phyloP scores from a whole-genome alignment of 2,329 filamentous ascomycete genomes.

The Biscogniauxia mediterranea region DNA sequence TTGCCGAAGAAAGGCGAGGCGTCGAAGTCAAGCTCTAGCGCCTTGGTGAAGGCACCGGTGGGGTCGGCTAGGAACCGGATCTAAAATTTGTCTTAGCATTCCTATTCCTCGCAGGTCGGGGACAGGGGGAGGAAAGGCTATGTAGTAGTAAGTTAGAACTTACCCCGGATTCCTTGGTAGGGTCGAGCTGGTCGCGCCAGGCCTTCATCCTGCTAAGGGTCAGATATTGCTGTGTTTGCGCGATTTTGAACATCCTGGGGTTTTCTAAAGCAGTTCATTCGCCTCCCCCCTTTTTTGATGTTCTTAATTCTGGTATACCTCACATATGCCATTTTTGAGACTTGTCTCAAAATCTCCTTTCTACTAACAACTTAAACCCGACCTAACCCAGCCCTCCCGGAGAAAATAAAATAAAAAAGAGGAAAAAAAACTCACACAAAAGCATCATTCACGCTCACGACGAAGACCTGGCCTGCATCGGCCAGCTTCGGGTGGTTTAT shows the following conservation, averaged over 20 bases:
- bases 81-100: conserved; percentile 39
- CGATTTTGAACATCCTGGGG: background rate
- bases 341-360: too few species aligned
- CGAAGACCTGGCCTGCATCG: conserved; percentile 79
- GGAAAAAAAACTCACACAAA: conserved; percentile 69
- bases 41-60: conserved; percentile 74
- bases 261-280: conserved; percentile 3
- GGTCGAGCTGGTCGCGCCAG: conserved; percentile 78
- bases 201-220: conserved; percentile 75
- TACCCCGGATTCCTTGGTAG: conserved; percentile 71
- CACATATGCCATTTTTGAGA: background rate
- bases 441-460: conserved; percentile 89
- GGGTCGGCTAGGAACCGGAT: conserved; percentile 89
- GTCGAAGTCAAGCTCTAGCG: conserved; percentile 81
- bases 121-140: background rate
- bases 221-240: background rate
- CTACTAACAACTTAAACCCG: too few species aligned
- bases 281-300: background rate
- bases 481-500: conserved; percentile 77
- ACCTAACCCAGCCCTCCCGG: too few species aligned
- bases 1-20: conserved; percentile 77
- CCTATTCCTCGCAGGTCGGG: too few species aligned
- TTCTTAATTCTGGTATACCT: too few species aligned
- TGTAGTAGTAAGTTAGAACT: conserved; percentile 34
- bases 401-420: conserved; percentile 7